phyloP scores from a whole-genome alignment of 257 asterid genomes.

The Solanum ossicruentum region DNA sequence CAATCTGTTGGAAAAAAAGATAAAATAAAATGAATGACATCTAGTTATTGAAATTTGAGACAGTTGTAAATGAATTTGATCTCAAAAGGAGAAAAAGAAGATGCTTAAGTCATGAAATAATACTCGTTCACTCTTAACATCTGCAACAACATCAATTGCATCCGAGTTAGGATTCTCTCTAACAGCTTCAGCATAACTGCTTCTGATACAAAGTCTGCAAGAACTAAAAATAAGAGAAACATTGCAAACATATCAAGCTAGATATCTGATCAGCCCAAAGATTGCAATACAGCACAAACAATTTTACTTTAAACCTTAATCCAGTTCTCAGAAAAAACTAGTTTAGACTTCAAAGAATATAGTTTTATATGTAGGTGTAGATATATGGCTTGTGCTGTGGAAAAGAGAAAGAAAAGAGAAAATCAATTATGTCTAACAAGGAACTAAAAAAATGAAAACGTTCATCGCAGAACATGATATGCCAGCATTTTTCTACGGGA shows the following conservation, averaged over 20 bases:
- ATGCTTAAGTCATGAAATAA: constrained; percentile 1
- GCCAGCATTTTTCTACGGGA: neutral
- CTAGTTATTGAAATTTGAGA: neutral
- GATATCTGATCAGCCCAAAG: neutral
- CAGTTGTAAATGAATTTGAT: neutral
- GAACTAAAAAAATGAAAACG: neutral
- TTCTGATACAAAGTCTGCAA: constrained; percentile 27
- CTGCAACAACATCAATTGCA: constrained; percentile 80
- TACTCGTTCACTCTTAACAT: constrained; percentile 80
- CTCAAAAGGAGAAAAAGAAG: neutral
- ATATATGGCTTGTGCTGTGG: neutral
- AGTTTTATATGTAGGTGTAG: neutral
- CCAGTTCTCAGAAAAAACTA: neutral
- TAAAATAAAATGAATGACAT: neutral
- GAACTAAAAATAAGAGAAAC: neutral
- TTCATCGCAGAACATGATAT: neutral
- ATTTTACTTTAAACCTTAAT: neutral
- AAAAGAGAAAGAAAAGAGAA: neutral
- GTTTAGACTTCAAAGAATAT: neutral
- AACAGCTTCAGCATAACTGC: constrained; percentile 52
- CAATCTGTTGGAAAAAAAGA: constrained; percentile 43
- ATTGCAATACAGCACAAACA: neutral
- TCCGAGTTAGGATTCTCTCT: constrained; percentile 23
- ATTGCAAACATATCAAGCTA: neutral
- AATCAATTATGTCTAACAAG: neutral